phyloP scores from a whole-genome alignment of 2,329 filamentous ascomycete genomes.

The Tricladium varicosporioides region DNA sequence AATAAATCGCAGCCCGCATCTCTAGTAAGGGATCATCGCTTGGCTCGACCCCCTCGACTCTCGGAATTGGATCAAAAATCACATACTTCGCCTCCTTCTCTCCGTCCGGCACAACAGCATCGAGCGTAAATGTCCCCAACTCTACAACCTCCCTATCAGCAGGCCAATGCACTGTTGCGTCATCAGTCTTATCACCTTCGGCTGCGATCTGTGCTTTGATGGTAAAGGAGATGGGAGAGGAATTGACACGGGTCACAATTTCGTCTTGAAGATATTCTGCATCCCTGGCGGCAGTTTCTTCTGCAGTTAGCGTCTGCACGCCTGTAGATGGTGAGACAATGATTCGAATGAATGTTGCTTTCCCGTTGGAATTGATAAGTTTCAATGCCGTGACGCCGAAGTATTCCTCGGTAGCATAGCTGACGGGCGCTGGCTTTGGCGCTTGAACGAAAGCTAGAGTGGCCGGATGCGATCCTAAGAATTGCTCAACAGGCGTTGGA shows the following conservation, averaged over 20 bases:
- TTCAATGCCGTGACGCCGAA: conserved; percentile 50
- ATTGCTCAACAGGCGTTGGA: conserved; percentile 36
- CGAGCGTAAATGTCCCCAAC: conserved; percentile 47
- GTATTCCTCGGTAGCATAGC: conserved; percentile 48
- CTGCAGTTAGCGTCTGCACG: conserved; percentile 38
- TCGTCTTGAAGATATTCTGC: conserved; percentile 49
- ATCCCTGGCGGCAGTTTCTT: conserved; percentile 38
- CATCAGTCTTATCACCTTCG: conserved; percentile 45
- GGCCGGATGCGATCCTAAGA: conserved; percentile 44
- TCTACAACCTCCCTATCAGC: conserved; percentile 48
- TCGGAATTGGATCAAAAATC: conserved; percentile 58
- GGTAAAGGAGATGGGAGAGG: conserved; percentile 43
- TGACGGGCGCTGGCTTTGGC: conserved; percentile 48
- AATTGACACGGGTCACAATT: conserved; percentile 37
- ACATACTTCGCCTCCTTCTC: conserved; percentile 46
- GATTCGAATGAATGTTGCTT: conserved; percentile 47
- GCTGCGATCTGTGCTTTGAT: conserved; percentile 49
- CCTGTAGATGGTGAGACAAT: conserved; percentile 46
- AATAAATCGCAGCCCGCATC: conserved; percentile 52
- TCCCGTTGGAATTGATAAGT: conserved; percentile 40
- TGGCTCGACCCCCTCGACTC: conserved; percentile 50
- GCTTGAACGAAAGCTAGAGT: conserved; percentile 47
- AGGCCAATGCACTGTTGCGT: conserved; percentile 52
- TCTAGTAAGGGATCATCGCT: conserved; percentile 56
- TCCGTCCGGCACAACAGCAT: conserved; percentile 39